A percentile compares a stretch with the other conserved stretches of the same genome.
These are phyloP conservation scores for Sugiyamaella xylanicola DNA, from an alignment of 1,139 yeast species.

Conservation along the genomic window DNA sequence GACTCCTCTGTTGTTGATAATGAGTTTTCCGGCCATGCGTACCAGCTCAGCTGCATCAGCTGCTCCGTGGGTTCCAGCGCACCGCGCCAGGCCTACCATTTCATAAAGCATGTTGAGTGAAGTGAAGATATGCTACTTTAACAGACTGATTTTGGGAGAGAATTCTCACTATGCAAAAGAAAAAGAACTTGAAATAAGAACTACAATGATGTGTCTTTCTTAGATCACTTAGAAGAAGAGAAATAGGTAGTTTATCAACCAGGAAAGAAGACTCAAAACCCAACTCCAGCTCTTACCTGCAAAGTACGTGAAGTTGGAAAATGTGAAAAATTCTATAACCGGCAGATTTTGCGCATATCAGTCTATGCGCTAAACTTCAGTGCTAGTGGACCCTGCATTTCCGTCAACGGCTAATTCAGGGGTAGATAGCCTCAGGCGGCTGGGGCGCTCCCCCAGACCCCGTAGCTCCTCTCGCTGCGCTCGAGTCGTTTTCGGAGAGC, in stretches of 20 bases:
- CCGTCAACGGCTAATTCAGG: no score
- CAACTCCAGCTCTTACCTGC: no score
- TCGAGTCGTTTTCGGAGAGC: no score
- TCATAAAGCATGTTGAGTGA: slow-evolving; percentile 79
- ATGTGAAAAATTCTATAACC: background rate
- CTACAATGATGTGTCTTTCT: background rate
- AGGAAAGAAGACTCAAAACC: no score
- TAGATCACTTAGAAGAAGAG: background rate
- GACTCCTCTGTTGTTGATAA: slow-evolving; percentile 88
- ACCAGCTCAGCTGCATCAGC: slow-evolving; percentile 55
- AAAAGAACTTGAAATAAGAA: background rate
- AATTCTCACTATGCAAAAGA: background rate
- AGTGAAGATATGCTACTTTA: no score
- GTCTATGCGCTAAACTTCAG: no score
- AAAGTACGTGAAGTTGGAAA: no score
- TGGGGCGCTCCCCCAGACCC: no score
- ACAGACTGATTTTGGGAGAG: background rate
- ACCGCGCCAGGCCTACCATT: slow-evolving; percentile 82
- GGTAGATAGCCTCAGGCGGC: no score
- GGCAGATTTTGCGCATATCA: background rate
- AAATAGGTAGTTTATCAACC: background rate
- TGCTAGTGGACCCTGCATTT: no score
- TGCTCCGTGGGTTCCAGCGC: slow-evolving; percentile 37
- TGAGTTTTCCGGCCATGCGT: slow-evolving; percentile 79
- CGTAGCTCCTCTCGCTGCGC: no score